Base-by-base conservation (phyloP, 2,329 filamentous ascomycete species). In the Phaeosphaeria sp. region DNA sequence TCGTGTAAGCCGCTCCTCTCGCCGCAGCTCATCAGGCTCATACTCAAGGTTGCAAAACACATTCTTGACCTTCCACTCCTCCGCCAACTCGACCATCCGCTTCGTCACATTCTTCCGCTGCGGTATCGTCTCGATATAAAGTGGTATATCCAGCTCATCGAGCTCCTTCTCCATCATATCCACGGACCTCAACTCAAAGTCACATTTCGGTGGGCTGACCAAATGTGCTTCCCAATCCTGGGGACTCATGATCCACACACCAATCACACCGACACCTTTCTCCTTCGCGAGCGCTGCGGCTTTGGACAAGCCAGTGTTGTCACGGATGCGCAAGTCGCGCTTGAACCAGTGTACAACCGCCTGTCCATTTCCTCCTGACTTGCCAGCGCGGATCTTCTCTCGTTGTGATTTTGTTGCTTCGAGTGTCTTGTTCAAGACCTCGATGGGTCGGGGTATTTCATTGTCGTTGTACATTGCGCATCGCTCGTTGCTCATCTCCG, bases 301-400 rank as follows among this genome's bases (percentile, higher is more conserved):
- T 59, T 88, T 77, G 33, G 85, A 83, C 22, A 97, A 76, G 0
- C 86, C 86, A 8, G 85, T 89, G 73, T 96, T 97, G 74, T 97
- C 93, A 0, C 79, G 76, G 1, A 85, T 82, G 2, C 93, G 85
- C 50, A 96, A 78, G 74, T 97, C 93, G 69, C 86, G 87, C 78
- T 95, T 96, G 81, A 94, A 97, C 93, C 93, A 97, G 77, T 96
- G 91, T 0, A 96, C 86, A 0, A 96, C 89, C 0, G 88, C 86
- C 24, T 86, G 80, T 27, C 85, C 85, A 0, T 83, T 79, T 1
- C 78, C 60, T 45, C 48, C 50, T 30, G 44, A 20, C 27, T 60
- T 61, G 6, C 57, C 59, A 0, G 57, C 54, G 17, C 46, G 56
- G 13, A 90, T 82, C 1, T 79, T 75, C 25, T 82, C 79, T 8